These are phyloP conservation scores for Nicotiana otophora DNA, from an alignment of 257 asterid species.

Conservation along the genomic window DNA sequence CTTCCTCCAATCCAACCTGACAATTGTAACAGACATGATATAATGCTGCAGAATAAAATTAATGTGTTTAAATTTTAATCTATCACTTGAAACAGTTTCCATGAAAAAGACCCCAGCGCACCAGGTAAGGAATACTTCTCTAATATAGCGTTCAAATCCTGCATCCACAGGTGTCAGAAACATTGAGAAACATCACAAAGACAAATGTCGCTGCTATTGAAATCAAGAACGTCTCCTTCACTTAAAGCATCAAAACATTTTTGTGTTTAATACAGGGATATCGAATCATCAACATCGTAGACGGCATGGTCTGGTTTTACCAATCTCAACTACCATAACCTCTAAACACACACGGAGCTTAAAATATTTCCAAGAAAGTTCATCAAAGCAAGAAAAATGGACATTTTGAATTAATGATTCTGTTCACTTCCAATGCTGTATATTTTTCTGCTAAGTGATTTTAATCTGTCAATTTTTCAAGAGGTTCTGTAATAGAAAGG, in stretches of 20 bases:
- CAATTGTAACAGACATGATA: too few species aligned
- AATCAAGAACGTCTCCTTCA: neutral
- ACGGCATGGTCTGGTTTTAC: neutral
- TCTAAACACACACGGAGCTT: neutral
- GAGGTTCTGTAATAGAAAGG: neutral
- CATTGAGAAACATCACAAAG: neutral
- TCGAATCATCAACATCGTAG: neutral
- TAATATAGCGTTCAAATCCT: neutral
- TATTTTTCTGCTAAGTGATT: neutral
- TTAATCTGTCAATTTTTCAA: neutral
- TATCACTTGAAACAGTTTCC: neutral
- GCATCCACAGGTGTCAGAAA: neutral
- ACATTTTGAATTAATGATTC: neutral
- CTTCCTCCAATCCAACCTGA: too few species aligned
- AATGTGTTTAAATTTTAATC: too few species aligned
- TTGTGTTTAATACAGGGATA: neutral
- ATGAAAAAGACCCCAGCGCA: neutral
- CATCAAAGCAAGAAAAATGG: neutral
- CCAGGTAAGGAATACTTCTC: neutral
- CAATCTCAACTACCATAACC: neutral
- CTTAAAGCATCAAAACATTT: neutral
- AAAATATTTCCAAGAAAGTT: neutral
- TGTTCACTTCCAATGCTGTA: neutral
- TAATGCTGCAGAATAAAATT: too few species aligned
- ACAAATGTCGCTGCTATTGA: neutral